Percentiles rank a stretch among this genome's conserved stretches.
Evolutionary conservation across 257 asterid species (phyloP).

Genomic region (Scutellaria minor): DNA sequence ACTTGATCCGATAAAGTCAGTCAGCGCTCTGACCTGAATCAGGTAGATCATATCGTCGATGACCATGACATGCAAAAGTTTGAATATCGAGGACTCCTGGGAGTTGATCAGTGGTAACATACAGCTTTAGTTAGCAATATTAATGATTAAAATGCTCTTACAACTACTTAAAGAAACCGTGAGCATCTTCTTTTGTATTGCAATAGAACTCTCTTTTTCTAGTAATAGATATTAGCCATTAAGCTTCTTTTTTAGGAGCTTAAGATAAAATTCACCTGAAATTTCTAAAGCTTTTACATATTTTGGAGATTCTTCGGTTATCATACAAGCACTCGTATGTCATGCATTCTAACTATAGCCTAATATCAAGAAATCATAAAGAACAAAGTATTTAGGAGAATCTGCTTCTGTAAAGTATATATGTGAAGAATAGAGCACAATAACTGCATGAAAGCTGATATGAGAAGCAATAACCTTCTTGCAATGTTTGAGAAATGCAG

Average conservation of each 20-base stretch:
- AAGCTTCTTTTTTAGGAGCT: constrained; percentile 3
- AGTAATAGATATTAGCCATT: neutral
- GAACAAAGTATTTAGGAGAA: constrained; percentile 16
- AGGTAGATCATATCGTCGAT: constrained; percentile 87
- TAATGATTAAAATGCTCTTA: neutral
- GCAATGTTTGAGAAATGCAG: constrained; percentile 66
- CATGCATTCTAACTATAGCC: neutral
- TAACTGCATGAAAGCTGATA: constrained; percentile 11
- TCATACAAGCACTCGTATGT: neutral
- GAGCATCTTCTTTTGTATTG: constrained; percentile 3
- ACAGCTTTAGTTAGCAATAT: constrained; percentile 2
- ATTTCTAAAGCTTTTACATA: neutral
- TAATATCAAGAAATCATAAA: neutral
- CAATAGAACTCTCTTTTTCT: neutral
- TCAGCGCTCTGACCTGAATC: constrained; percentile 55
- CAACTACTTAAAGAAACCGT: neutral
- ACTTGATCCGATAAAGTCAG: constrained; percentile 54
- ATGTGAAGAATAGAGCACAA: constrained; percentile 10
- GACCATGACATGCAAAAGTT: constrained; percentile 67
- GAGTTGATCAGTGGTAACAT: constrained; percentile 30
- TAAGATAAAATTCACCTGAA: constrained; percentile 1
- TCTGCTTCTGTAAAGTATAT: neutral
- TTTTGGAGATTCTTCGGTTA: neutral
- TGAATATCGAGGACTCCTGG: constrained; percentile 64
- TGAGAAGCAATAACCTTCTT: constrained; percentile 47